Evolutionary conservation across 1,284 basidiomycete genomes (phyloP), one percentile per base, ranked within the genome.

Genomic region (Anthracocystis setariae): DNA sequence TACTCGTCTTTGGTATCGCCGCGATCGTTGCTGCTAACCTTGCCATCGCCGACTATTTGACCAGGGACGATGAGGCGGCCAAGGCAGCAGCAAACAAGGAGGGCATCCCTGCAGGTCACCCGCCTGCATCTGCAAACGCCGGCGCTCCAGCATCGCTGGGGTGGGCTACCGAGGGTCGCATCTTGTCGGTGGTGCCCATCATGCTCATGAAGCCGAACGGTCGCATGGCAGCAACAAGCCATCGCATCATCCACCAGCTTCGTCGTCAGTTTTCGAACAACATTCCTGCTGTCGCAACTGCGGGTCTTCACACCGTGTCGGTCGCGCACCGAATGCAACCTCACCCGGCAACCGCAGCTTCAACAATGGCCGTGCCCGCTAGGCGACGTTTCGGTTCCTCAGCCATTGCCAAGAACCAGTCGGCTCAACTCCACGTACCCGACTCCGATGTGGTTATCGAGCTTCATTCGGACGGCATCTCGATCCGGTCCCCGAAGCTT

Each of bases 1-100:
- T 78, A 35, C 66, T 81, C 43, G 79, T 82, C 20, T 80, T 82
- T 49, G 80, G 80, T 21, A 77, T 77, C 20, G 77, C 77, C n/a
- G 79, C 78, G 18, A 82, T 82, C 45, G 62, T 80, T 2, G 76
- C 80, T 17, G 73, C 73, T 37, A 81, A 78, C 17, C 59, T 82
- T n/a, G 71, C 78, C 23, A 59, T 80, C 33, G 79, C 80, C 32
- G 80, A 82, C 58, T 77, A 78, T 43, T 58, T 82, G 15, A 76
- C 75, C 7, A 52, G 72, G 24, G 67, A 70, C 24, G 75, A 77
- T 39, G 69, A 74, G n/a, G 72, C 65, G 12, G 70, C 59, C 40
- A 63, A 64, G 53, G 72, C 63, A 18, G 57, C 56, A 13, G 65
- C 60, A 13, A 60, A 40, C 46, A 63, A 63, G 46, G 59, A 63